These are phyloP conservation scores for Phaffomyces thermotolerans DNA, from an alignment of 805 yeast genomes.

Conservation along the genomic window DNA sequence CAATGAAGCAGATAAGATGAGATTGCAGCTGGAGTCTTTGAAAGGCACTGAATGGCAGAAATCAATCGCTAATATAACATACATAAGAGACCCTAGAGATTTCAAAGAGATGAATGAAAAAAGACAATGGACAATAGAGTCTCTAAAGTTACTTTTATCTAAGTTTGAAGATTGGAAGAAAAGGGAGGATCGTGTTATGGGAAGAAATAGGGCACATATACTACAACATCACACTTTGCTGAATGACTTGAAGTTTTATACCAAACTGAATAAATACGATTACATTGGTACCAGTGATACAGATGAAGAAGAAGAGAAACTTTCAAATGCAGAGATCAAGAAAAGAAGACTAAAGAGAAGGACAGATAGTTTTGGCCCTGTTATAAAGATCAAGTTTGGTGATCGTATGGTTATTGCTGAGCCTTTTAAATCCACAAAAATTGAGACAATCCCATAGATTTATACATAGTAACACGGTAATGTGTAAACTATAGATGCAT, in stretches of 20 bases:
- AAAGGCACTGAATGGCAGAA: constrained; percentile 40
- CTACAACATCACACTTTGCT: neutral
- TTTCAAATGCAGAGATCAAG: constrained; percentile 14
- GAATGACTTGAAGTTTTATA: constrained; percentile 14
- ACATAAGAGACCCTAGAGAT: constrained; percentile 40
- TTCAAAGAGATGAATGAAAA: constrained; percentile 43
- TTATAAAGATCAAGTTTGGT: constrained; percentile 19
- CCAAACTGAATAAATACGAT: constrained; percentile 16
- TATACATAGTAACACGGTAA: too few species aligned
- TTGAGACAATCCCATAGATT: constrained; percentile 8
- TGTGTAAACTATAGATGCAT: too few species aligned
- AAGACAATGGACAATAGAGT: constrained; percentile 44
- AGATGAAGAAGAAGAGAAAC: constrained; percentile 20
- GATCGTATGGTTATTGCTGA: constrained; percentile 17
- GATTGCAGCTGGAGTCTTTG: constrained; percentile 34
- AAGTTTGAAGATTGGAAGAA: constrained; percentile 18
- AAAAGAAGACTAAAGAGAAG: constrained; percentile 10
- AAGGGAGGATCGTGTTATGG: constrained; percentile 19
- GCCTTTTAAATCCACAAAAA: constrained; percentile 19
- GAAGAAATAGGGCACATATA: constrained; percentile 6
- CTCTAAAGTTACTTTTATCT: constrained; percentile 24
- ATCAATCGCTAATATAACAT: constrained; percentile 40
- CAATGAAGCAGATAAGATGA: constrained; percentile 46
- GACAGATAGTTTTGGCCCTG: constrained; percentile 16
- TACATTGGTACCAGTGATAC: constrained; percentile 22